phyloP scores from a whole-genome alignment of 225 moss, liverwort and hornwort species.

The Physcomitrium patens region DNA sequence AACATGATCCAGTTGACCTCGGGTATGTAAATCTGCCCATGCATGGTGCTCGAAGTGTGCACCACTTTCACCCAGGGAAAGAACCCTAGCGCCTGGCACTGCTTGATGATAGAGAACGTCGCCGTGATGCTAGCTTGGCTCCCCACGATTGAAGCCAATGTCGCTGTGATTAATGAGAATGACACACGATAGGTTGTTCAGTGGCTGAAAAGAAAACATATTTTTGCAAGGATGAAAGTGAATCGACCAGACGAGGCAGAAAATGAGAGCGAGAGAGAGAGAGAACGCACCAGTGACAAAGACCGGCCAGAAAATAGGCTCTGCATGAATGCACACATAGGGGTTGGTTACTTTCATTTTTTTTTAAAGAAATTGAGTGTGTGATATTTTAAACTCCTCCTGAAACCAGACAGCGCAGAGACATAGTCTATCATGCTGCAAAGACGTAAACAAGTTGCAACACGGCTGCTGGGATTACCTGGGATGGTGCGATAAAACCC shows the following conservation, averaged over 20 bases:
- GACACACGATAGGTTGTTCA: conserved; percentile 9
- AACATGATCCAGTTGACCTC: conserved; percentile 89
- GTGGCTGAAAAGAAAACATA: neutral
- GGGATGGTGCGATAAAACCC: conserved; percentile 76
- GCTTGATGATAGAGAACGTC: conserved; percentile 88
- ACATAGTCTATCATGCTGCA: neutral
- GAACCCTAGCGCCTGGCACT: conserved; percentile 78
- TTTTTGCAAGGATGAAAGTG: neutral
- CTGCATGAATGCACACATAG: conserved; percentile 31
- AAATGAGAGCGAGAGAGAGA: neutral
- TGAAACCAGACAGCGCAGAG: neutral
- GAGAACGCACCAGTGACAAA: conserved; percentile 26
- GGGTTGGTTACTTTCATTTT: neutral
- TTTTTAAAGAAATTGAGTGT: too few species aligned
- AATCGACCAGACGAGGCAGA: neutral
- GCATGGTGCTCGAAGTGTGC: conserved; percentile 71
- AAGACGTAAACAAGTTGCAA: neutral
- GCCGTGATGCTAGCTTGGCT: conserved; percentile 90
- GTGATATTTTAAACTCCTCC: too few species aligned
- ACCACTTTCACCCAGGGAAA: conserved; percentile 87
- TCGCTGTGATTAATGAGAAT: conserved; percentile 51
- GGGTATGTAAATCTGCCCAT: conserved; percentile 86
- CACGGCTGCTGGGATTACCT: conserved; percentile 35
- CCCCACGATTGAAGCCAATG: conserved; percentile 81
- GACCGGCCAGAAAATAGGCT: conserved; percentile 50